These are phyloP conservation scores for Penicillium capsulatum DNA, from an alignment of 2,329 filamentous ascomycete genomes.

Conservation along the genomic window DNA sequence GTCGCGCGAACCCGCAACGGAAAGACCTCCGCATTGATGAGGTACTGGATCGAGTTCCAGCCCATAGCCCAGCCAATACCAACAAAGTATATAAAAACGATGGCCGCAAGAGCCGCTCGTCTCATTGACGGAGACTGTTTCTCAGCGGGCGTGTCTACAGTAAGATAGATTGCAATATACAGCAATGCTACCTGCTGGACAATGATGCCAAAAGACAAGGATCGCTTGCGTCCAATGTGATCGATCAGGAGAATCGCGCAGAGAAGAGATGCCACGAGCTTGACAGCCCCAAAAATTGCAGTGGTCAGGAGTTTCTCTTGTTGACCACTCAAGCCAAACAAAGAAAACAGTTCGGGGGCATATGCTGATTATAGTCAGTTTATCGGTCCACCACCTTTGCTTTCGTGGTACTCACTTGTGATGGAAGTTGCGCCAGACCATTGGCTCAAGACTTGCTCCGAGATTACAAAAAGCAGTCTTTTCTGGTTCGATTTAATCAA, in stretches of 20 bases:
- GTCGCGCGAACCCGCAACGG: conserved; percentile 42
- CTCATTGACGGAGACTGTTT: conserved; percentile 12
- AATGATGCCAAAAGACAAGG: conserved; percentile 47
- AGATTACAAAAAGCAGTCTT: conserved; percentile 61
- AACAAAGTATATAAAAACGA: conserved; percentile 44
- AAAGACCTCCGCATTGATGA: conserved; percentile 47
- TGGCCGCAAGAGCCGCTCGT: conserved; percentile 31
- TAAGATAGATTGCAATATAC: conserved; percentile 53
- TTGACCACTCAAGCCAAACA: conserved; percentile 64
- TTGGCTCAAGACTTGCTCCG: conserved; percentile 65
- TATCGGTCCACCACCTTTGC: not conserved
- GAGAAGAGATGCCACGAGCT: conserved; percentile 60
- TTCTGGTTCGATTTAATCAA: conserved; percentile 63
- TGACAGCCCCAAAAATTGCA: conserved; percentile 69
- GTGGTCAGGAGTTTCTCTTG: conserved; percentile 67
- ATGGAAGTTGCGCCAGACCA: conserved; percentile 69
- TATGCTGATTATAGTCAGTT: conserved; percentile 42
- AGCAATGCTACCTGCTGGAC: conserved; percentile 51
- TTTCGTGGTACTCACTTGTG: conserved; percentile 50
- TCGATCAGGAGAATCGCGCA: conserved; percentile 75
- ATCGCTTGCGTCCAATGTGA: conserved; percentile 64
- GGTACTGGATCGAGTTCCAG: conserved; percentile 46
- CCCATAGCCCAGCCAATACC: conserved; percentile 48
- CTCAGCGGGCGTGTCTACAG: conserved; percentile 29
- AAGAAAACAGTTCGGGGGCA: conserved; percentile 65